Conservation (phyloP, 257 asterid species). For the Petunia axillaris region DNA sequence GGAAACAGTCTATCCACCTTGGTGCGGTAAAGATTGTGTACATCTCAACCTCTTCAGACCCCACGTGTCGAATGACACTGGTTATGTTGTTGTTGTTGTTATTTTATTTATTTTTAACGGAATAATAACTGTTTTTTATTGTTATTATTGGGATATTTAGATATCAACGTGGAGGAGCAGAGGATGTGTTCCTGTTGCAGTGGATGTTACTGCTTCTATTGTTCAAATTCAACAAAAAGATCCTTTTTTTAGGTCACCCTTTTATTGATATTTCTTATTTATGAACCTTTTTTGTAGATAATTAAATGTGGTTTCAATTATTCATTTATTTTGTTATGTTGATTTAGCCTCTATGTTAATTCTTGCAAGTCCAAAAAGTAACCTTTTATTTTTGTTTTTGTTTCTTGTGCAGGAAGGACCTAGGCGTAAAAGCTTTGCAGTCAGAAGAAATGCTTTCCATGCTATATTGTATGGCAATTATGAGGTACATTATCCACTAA, state of each 20-base stretch:
- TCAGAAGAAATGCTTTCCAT: constrained; percentile 75
- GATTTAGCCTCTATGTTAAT: background rate
- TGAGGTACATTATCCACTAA: constrained; percentile 53
- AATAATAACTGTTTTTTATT: background rate
- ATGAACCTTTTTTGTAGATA: background rate
- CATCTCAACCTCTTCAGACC: too few relatives aligned
- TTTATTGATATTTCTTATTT: background rate
- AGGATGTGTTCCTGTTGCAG: constrained; percentile 68
- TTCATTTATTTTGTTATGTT: background rate
- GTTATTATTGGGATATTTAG: constrained; percentile 39
- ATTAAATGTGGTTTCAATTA: background rate
- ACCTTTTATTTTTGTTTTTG: background rate
- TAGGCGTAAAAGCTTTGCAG: constrained; percentile 46
- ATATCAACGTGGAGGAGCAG: constrained; percentile 84
- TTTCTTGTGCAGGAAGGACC: constrained; percentile 50
- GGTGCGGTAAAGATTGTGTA: too few relatives aligned
- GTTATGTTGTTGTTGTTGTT: too few relatives aligned
- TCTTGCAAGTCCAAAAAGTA: background rate
- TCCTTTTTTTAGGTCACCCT: constrained; percentile 60
- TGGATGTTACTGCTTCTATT: constrained; percentile 76
- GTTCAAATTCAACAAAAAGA: constrained; percentile 87
- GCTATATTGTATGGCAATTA: constrained; percentile 81
- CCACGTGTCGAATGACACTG: too few relatives aligned
- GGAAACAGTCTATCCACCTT: background rate
- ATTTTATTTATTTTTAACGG: background rate